phyloP scores from a whole-genome alignment of 495 filamentous ascomycete genomes.

The Pyrenopolyporus hunteri region DNA sequence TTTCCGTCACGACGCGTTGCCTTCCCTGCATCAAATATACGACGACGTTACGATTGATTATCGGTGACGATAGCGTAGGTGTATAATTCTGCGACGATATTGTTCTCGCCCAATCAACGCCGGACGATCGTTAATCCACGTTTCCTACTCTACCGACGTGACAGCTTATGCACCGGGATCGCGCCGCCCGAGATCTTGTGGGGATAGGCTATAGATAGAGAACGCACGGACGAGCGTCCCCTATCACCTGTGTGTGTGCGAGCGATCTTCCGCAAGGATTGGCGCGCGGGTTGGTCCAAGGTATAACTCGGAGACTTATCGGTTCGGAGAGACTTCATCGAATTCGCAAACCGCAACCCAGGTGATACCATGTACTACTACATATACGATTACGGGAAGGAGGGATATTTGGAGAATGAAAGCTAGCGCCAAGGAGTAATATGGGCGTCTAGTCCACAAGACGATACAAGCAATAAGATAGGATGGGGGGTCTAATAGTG shows the following conservation, averaged over 20 bases:
- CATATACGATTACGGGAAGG: too few relatives aligned
- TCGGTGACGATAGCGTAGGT: background rate
- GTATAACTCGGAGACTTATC: too few relatives aligned
- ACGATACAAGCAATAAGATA: too few relatives aligned
- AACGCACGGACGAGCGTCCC: background rate
- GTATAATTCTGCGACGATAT: background rate
- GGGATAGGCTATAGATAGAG: background rate
- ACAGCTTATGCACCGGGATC: background rate
- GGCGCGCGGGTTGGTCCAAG: too few relatives aligned
- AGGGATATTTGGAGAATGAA: too few relatives aligned
- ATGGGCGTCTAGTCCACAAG: too few relatives aligned
- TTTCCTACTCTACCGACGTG: background rate
- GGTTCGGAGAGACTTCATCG: too few relatives aligned
- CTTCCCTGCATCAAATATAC: too few relatives aligned
- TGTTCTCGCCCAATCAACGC: background rate
- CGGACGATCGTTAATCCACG: background rate
- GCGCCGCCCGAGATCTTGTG: conserved; percentile 5
- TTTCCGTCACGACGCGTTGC: background rate
- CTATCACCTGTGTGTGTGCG: background rate
- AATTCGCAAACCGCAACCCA: too few relatives aligned
- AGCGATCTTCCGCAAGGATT: conserved; percentile 5
- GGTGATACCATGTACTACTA: too few relatives aligned
- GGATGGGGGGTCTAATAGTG: too few relatives aligned
- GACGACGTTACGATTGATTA: background rate
- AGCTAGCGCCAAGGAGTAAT: too few relatives aligned